These are phyloP conservation scores for Penicillium coprophilum DNA, from an alignment of 495 filamentous ascomycete genomes.

Conservation along the genomic window DNA sequence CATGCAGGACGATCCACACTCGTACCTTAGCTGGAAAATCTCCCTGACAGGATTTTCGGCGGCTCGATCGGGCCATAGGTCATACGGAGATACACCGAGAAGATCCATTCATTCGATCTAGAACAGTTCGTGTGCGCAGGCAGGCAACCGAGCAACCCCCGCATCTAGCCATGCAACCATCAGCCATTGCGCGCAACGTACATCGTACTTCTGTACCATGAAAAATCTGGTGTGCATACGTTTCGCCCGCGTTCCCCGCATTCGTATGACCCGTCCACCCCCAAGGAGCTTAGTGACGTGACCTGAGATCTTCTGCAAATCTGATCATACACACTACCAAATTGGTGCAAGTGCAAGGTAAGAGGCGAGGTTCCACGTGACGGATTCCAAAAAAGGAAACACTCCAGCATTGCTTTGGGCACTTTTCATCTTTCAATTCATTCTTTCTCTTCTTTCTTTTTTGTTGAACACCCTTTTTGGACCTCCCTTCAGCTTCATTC, in stretches of 20 bases:
- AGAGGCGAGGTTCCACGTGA: slow-evolving; percentile 24
- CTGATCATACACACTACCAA: neutral
- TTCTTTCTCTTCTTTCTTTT: slow-evolving; percentile 7
- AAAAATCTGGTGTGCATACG: slow-evolving; percentile 11
- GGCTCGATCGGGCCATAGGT: slow-evolving; percentile 2
- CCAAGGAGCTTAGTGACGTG: neutral
- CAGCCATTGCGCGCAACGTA: neutral
- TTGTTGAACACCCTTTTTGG: slow-evolving; percentile 1
- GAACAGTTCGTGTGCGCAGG: neutral
- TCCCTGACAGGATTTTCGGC: neutral
- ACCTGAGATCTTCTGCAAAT: slow-evolving; percentile 15
- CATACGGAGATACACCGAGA: neutral
- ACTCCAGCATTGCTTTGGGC: neutral
- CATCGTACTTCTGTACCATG: neutral
- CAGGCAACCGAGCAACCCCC: neutral
- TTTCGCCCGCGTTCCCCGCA: slow-evolving; percentile 5
- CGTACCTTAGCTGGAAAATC: neutral
- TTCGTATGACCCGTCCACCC: neutral
- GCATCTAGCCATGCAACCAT: neutral
- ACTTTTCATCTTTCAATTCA: neutral
- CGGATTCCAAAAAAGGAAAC: slow-evolving; percentile 23
- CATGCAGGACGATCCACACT: slow-evolving; percentile 7
- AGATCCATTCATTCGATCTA: neutral
- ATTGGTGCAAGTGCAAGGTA: slow-evolving; percentile 2
- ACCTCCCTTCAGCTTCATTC: slow-evolving; percentile 6